Conservation (phyloP, 768 basidiomycete species). For the Boletellus emodensis region DNA sequence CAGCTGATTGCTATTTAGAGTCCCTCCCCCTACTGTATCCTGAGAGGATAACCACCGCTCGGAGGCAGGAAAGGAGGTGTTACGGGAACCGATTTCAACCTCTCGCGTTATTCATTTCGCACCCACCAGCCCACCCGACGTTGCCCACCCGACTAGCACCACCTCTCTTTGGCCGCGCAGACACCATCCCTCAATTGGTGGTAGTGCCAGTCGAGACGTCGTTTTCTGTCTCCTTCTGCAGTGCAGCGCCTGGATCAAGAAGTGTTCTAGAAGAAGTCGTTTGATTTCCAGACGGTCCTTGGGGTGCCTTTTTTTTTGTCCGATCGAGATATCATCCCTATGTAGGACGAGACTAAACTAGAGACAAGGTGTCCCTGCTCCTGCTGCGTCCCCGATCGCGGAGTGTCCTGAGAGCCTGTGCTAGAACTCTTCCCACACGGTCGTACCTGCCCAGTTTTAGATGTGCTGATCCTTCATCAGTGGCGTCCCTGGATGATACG, state of each 20-base stretch:
- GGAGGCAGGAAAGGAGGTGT: conserved; percentile 24
- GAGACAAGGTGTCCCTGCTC: no score
- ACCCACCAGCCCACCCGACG: conserved; percentile 21
- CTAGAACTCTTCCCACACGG: no score
- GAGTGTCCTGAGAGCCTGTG: no score
- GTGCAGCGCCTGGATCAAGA: conserved; percentile 7
- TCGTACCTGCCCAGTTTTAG: no score
- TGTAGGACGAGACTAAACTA: no score
- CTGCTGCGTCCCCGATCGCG: no score
- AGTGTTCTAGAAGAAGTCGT: conserved; percentile 8
- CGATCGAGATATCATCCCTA: no score
- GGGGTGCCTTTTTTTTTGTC: no score
- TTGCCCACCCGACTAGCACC: conserved; percentile 20
- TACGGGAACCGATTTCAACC: conserved; percentile 26
- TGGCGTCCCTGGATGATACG: no score
- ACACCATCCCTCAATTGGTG: conserved; percentile 16
- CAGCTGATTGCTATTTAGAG: no score
- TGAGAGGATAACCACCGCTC: conserved; percentile 22
- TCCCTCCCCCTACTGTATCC: no score
- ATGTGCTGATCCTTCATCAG: no score
- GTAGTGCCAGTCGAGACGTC: conserved; percentile 16
- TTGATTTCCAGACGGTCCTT: not conserved
- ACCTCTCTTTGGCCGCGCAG: conserved; percentile 19
- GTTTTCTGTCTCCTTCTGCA: conserved; percentile 12
- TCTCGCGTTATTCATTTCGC: conserved; percentile 22